Evolutionary conservation across 1,284 basidiomycete genomes (phyloP).

Genomic region (Apiotrichum brassicae): DNA sequence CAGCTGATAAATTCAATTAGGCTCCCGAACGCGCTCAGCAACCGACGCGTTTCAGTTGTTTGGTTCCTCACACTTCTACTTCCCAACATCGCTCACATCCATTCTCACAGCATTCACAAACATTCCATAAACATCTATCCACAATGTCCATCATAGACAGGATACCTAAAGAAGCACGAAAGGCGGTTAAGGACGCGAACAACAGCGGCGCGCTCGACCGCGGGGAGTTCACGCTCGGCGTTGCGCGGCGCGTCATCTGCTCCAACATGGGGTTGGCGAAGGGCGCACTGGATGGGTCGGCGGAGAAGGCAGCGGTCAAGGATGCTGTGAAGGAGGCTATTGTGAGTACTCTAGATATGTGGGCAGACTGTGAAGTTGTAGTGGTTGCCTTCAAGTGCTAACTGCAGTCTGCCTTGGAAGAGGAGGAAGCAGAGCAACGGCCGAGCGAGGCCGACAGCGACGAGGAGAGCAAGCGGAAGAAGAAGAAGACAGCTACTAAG

Average conservation of each 20-base stretch:
- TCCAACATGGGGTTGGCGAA: conserved; percentile 23
- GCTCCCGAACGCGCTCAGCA: no score
- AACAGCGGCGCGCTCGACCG: conserved; percentile 25
- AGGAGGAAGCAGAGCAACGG: conserved; percentile 5
- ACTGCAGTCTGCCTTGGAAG: conserved; percentile 3
- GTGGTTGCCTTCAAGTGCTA: no score
- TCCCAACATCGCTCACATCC: not conserved
- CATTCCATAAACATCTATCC: no score
- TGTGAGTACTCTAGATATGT: conserved; percentile 21
- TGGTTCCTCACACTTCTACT: no score
- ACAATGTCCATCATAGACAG: not conserved
- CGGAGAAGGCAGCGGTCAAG: conserved; percentile 39
- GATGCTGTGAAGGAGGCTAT: conserved; percentile 39
- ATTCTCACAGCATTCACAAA: no score
- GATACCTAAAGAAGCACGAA: conserved; percentile 1
- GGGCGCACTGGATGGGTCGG: conserved; percentile 18
- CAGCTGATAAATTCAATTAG: no score
- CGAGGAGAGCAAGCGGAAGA: not conserved
- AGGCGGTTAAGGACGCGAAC: conserved; percentile 21
- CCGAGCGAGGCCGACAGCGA: not conserved
- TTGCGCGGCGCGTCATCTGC: conserved; percentile 21
- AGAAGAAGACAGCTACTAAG: not conserved
- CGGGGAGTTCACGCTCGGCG: conserved; percentile 29
- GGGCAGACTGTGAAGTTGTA: no score
- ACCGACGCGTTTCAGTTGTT: no score